A percentile compares a stretch with the other conserved stretches of the same genome.
Conservation (phyloP, 2,329 filamentous ascomycete genomes). For the Trichophyton rubrum region DNA sequence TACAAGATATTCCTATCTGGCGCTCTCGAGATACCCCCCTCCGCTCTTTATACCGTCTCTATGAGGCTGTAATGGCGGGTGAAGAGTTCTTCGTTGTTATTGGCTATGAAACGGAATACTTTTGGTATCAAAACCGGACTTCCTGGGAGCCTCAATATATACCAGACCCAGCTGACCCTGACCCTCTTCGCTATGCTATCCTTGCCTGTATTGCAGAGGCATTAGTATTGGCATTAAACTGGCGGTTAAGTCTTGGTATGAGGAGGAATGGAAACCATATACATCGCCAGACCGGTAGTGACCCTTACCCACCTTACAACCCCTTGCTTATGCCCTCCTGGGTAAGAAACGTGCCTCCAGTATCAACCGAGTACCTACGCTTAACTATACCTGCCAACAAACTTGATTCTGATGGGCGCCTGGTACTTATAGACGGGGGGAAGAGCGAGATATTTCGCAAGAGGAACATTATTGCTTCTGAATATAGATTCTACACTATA, state of each 20-base stretch:
- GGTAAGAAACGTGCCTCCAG: slow-evolving; percentile 12
- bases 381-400: slow-evolving; percentile 16
- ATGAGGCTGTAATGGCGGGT: slow-evolving; percentile 13
- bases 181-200: slow-evolving; percentile 21
- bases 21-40: slow-evolving; percentile 17
- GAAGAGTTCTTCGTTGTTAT: slow-evolving; percentile 9
- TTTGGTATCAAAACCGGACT: slow-evolving; percentile 15
- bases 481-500: slow-evolving; percentile 9
- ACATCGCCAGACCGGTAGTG: slow-evolving; percentile 6
- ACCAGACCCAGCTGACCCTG: slow-evolving; percentile 18
- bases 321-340: slow-evolving; percentile 11
- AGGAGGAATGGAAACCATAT: slow-evolving; percentile 13
- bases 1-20: slow-evolving; percentile 11
- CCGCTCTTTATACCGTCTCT: slow-evolving; percentile 19
- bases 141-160: slow-evolving; percentile 17
- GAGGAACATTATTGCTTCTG: slow-evolving; percentile 10
- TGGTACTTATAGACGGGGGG: slow-evolving; percentile 14
- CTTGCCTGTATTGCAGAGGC: slow-evolving; percentile 18
- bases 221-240: slow-evolving; percentile 18
- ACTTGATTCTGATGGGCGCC: slow-evolving; percentile 16
- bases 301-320: slow-evolving; percentile 12
- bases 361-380: slow-evolving; percentile 11
- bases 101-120: slow-evolving; percentile 17
- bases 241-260: slow-evolving; percentile 16
- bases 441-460: slow-evolving; percentile 8